Conservation (phyloP, 306 rosid species). For the Gastrolobium villosum region DNA sequence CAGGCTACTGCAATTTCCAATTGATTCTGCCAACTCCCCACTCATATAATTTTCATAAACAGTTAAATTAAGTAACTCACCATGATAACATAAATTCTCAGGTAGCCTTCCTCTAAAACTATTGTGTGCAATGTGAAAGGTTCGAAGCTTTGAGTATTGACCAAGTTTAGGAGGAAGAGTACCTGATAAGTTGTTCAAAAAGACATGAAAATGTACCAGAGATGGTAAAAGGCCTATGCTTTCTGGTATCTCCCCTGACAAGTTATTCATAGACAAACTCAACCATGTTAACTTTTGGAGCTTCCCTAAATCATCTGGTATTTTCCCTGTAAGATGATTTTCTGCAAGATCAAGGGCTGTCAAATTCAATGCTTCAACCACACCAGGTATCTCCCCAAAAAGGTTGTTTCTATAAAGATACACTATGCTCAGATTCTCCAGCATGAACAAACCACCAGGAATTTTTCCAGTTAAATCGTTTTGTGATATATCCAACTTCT, state of each 20-base stretch:
- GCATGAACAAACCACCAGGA: slow-evolving; percentile 44
- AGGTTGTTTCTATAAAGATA: slow-evolving; percentile 18
- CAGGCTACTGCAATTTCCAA: slow-evolving; percentile 49
- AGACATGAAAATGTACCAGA: slow-evolving; percentile 39
- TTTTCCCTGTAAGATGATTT: slow-evolving; percentile 47
- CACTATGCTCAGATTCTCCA: slow-evolving; percentile 47
- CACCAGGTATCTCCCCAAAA: slow-evolving; percentile 49
- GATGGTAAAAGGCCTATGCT: slow-evolving; percentile 38
- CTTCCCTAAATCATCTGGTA: slow-evolving; percentile 47
- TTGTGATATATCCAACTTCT: slow-evolving; percentile 39
- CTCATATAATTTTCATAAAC: slow-evolving; percentile 37
- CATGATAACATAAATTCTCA: slow-evolving; percentile 46
- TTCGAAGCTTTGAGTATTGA: slow-evolving; percentile 43
- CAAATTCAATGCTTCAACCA: slow-evolving; percentile 47
- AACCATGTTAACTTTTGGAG: slow-evolving; percentile 46
- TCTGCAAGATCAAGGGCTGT: slow-evolving; percentile 33
- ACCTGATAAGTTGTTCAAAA: slow-evolving; percentile 46
- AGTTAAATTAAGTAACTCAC: slow-evolving; percentile 42
- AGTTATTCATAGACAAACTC: slow-evolving; percentile 37
- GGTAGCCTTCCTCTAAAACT: slow-evolving; percentile 45
- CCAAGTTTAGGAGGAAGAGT: slow-evolving; percentile 48
- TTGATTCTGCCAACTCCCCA: slow-evolving; percentile 47
- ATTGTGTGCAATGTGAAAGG: slow-evolving; percentile 37
- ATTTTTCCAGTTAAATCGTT: slow-evolving; percentile 41
- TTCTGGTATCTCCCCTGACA: slow-evolving; percentile 49